Percentiles rank a stretch among this genome's conserved stretches.
These are phyloP conservation scores for Akanthomyces lecanii DNA, from an alignment of 2,329 filamentous ascomycete genomes.

Conservation along the genomic window DNA sequence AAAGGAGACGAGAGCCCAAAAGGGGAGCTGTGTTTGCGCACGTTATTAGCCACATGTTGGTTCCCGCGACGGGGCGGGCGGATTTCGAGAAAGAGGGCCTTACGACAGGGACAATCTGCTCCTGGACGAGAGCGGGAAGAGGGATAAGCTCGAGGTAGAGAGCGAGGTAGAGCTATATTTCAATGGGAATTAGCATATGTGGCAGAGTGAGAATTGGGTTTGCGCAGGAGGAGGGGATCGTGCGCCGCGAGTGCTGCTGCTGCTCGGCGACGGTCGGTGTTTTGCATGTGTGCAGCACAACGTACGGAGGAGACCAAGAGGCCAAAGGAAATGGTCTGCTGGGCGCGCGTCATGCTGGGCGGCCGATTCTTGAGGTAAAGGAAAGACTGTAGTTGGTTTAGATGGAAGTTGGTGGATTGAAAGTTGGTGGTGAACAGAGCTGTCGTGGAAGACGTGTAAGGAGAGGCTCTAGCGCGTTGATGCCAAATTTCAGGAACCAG, in stretches of 20 bases:
- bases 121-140: conserved; percentile 70
- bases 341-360: conserved; percentile 84
- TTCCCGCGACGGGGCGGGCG: neutral
- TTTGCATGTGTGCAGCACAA: neutral
- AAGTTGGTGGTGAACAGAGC: conserved; percentile 3
- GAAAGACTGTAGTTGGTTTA: conserved; percentile 17
- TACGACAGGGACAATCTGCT: conserved; percentile 86
- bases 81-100: conserved; percentile 28
- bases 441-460: conserved; percentile 12
- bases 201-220: neutral
- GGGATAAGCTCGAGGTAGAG: conserved; percentile 81
- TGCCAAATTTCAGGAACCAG: conserved; percentile 14
- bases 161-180: conserved; percentile 74
- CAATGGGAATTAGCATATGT: conserved; percentile 19
- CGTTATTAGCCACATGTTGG: neutral
- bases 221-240: neutral
- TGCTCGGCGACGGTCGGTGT: neutral
- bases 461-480: conserved; percentile 18
- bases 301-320: conserved; percentile 82
- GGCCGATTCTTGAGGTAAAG: conserved; percentile 21
- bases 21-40: conserved; percentile 63
- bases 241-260: neutral
- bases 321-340: conserved; percentile 84
- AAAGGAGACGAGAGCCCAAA: conserved; percentile 88
- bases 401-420: neutral